Conservation (phyloP, 306 rosid genomes). For the Senna tora region DNA sequence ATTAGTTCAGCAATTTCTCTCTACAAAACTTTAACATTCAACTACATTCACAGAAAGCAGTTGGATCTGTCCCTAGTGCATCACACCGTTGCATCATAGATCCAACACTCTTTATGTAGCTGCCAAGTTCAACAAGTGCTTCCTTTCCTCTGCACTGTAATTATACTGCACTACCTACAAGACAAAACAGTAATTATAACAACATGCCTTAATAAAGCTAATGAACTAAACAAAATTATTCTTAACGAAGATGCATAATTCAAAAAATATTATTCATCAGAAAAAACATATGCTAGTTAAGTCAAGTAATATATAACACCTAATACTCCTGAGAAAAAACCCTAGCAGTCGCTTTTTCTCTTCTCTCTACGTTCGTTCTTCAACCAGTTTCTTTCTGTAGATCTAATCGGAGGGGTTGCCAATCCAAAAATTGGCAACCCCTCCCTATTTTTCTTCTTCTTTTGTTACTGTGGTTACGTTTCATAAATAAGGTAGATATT, state of each 20-base stretch:
- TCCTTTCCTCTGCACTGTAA: slow-evolving; percentile 88
- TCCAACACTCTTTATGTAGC: slow-evolving; percentile 96
- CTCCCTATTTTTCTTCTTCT: too few relatives aligned
- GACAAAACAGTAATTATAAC: slow-evolving; percentile 24
- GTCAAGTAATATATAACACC: background rate
- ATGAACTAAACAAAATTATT: background rate
- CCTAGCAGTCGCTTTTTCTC: too few relatives aligned
- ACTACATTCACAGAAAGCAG: slow-evolving; percentile 29
- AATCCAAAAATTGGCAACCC: too few relatives aligned
- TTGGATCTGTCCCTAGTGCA: slow-evolving; percentile 55
- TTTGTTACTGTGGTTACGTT: too few relatives aligned
- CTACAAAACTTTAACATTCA: slow-evolving; percentile 17
- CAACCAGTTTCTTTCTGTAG: too few relatives aligned
- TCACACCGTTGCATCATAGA: slow-evolving; percentile 95
- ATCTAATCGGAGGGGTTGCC: too few relatives aligned
- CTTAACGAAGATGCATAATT: background rate
- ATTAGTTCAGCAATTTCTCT: slow-evolving; percentile 34
- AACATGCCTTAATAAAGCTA: slow-evolving; percentile 12
- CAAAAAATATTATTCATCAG: background rate
- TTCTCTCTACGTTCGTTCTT: too few relatives aligned
- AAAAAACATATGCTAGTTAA: background rate
- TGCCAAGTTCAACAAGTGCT: slow-evolving; percentile 86
- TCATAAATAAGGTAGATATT: too few relatives aligned
- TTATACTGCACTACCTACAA: slow-evolving; percentile 91
- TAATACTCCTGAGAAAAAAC: too few relatives aligned